Percentiles rank a stretch among this genome's conserved stretches.
Evolutionary conservation across 306 rosid genomes (phyloP).

Genomic region (Casuarina glauca): DNA sequence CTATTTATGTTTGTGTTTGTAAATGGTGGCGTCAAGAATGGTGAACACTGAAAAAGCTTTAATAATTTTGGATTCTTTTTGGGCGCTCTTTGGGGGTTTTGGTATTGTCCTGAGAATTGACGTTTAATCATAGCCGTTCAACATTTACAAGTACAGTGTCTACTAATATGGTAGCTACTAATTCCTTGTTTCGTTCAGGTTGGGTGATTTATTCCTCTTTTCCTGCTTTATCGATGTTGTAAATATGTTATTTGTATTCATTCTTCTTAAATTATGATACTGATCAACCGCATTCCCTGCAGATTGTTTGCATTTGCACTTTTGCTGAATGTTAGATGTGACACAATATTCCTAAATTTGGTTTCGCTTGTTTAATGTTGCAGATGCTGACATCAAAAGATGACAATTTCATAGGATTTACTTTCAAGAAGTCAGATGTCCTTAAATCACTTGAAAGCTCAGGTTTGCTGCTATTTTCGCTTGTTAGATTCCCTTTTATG

Average conservation of each 20-base stretch:
- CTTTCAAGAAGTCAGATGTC: constrained; percentile 83
- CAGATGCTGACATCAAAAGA: constrained; percentile 99
- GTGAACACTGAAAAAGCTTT: neutral
- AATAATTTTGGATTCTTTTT: neutral
- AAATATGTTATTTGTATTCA: neutral
- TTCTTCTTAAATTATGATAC: neutral
- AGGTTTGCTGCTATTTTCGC: constrained; percentile 46
- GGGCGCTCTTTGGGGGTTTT: neutral
- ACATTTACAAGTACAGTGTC: neutral
- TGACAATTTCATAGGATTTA: constrained; percentile 92
- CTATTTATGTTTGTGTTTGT: neutral
- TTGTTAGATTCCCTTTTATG: constrained; percentile 16
- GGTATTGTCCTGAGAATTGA: neutral
- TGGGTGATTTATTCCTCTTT: neutral
- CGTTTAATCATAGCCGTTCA: neutral
- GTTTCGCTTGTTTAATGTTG: constrained; percentile 12
- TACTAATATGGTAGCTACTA: neutral
- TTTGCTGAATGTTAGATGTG: neutral
- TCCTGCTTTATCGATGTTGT: neutral
- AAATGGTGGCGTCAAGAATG: neutral
- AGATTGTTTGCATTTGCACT: neutral
- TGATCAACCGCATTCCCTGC: neutral
- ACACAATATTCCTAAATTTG: neutral
- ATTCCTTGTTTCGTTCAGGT: neutral
- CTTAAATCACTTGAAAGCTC: constrained; percentile 78